Conservation (phyloP, 352 stramenopile species). For the Phytophthora ohioensis region DNA sequence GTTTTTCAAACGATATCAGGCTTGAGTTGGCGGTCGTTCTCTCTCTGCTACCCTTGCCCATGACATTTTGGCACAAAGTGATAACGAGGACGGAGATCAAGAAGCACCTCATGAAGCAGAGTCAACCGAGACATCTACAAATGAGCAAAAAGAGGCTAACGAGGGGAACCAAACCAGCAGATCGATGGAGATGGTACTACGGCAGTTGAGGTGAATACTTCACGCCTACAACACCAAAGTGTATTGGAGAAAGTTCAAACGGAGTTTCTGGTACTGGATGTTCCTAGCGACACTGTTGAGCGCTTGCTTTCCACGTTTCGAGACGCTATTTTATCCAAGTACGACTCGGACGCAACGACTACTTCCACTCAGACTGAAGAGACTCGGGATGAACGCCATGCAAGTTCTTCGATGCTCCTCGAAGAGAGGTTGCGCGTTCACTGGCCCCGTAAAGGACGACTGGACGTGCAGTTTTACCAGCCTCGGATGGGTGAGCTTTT, state of each 20-base stretch:
- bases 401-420: conserved; percentile 54
- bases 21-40: conserved; percentile 36
- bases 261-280: conserved; percentile 49
- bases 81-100: conserved; percentile 19
- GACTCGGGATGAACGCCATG: conserved; percentile 48
- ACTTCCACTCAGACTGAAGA: conserved; percentile 35
- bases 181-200: not conserved
- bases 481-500: conserved; percentile 86
- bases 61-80: conserved; percentile 42
- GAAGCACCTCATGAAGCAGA: not conserved
- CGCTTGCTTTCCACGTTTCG: conserved; percentile 45
- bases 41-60: conserved; percentile 33
- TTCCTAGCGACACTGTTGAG: conserved; percentile 35
- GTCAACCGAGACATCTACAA: conserved; percentile 3
- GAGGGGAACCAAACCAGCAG: not conserved
- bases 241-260: conserved; percentile 37
- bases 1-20: conserved; percentile 29
- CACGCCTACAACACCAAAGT: conserved; percentile 8
- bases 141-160: conserved; percentile 2
- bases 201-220: conserved; percentile 4
- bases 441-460: conserved; percentile 84
- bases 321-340: conserved; percentile 53
- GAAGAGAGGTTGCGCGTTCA: conserved; percentile 90
- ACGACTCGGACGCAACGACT: conserved; percentile 41
- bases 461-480: conserved; percentile 89